phyloP scores from a whole-genome alignment of 257 asterid genomes.

The Misopates orontium region DNA sequence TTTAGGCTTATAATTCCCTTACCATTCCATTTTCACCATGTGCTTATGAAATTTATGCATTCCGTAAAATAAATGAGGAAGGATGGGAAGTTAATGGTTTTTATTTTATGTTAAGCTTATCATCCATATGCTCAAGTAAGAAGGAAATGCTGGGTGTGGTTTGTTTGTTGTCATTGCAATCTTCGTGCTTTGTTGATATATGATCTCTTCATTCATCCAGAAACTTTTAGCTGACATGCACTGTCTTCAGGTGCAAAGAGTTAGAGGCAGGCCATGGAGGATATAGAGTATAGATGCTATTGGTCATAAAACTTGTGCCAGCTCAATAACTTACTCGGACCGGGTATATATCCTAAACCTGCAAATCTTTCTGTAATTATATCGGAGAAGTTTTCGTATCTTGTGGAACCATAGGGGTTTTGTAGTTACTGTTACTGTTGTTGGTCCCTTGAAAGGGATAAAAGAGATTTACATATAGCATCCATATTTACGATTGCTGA shows the following conservation, averaged over 20 bases:
- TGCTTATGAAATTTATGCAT: too few relatives aligned
- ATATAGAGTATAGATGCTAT: background rate
- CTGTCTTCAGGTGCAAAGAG: slow-evolving; percentile 36
- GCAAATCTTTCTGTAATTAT: background rate
- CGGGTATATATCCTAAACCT: background rate
- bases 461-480: background rate
- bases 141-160: too few relatives aligned
- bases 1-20: too few relatives aligned
- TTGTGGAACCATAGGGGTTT: background rate
- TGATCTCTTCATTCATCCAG: too few relatives aligned
- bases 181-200: too few relatives aligned
- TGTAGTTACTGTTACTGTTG: background rate
- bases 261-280: slow-evolving; percentile 5
- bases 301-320: slow-evolving; percentile 3
- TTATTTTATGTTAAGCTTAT: too few relatives aligned
- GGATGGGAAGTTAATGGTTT: too few relatives aligned
- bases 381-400: slow-evolving; percentile 2
- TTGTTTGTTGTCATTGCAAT: too few relatives aligned
- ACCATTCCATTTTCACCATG: too few relatives aligned
- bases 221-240: too few relatives aligned
- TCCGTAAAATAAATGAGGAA: too few relatives aligned
- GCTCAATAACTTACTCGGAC: slow-evolving; percentile 3
- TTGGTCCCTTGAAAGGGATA: background rate
- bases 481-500: background rate
- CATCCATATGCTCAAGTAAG: too few relatives aligned